Base-by-base conservation (phyloP, 1,284 basidiomycete species). In the Afroboletus lepidellus region DNA sequence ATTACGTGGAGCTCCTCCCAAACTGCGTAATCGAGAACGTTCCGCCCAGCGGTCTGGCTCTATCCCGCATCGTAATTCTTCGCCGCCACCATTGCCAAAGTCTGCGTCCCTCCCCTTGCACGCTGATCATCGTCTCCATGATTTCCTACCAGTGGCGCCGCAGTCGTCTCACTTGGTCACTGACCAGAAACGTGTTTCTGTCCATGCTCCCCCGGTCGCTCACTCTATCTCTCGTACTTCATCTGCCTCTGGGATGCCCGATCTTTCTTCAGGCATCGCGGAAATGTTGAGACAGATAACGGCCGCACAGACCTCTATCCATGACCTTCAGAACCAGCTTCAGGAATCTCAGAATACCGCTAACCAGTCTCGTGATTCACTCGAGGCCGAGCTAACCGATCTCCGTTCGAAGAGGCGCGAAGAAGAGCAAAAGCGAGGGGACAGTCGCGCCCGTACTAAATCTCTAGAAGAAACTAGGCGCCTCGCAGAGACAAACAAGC, bases 401-500 rank as follows among this genome's bases (percentile, higher is more conserved):
- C 81, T 89, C 45, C 83, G 94, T 18, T 81, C 80, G 48, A 80
- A 81, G 54, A 94, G 94, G 68, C 87, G 87, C 44, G 82, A 87
- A 57, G 95, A 98, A 66, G 96, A 98, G 61, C 76, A 77, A 3
- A 80, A 82, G 24, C 82, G 91, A 49, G 72, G 80, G 25, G 92
- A 97, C 65, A 74, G 92, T 51, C 95, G 94, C 68, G 69, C 80
- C 20, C 83, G 86, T 48, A 90, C 90, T 47, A 95, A 95, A 70
- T 71, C 77, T 0, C 76, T 97, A 8, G 95, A 98, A 62, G 95
- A 98, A 64, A 78, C 84, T 53, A 92, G 90, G 71, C 85, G 95
- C 36, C 75, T 77, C 42, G 91, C 94, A 6, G 95, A 98, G 69
- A 76, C 80, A 46, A 72, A 77, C 48, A 87, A 85, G 64, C 79